phyloP scores from a whole-genome alignment of 108 stramenopile genomes.

The Pseudonitzschia pungens region DNA sequence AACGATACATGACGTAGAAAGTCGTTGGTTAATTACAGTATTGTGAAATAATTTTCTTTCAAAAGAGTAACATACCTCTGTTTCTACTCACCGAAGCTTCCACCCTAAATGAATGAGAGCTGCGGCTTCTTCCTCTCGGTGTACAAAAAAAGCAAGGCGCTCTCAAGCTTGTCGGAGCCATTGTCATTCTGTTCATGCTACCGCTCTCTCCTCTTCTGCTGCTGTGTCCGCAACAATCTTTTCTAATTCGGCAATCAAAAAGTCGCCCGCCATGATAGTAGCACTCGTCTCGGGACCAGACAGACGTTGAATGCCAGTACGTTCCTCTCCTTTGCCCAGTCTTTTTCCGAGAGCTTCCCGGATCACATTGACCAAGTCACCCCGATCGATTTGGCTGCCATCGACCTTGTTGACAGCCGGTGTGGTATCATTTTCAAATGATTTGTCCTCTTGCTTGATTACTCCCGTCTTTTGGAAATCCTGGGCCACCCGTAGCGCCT shows the following conservation, averaged over 20 bases:
- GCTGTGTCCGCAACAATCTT: constrained; percentile 23
- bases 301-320: constrained; percentile 22
- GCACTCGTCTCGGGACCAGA: constrained; percentile 78
- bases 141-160: no score
- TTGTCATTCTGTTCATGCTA: no score
- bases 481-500: constrained; percentile 79
- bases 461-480: constrained; percentile 73
- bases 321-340: constrained; percentile 31
- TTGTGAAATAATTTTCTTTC: no score
- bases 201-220: no score
- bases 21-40: no score
- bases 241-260: constrained; percentile 68
- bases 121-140: no score
- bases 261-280: constrained; percentile 82
- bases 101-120: neutral
- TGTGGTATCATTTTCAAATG: constrained; percentile 61
- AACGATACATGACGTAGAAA: no score
- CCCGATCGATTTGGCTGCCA: constrained; percentile 70
- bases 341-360: constrained; percentile 73
- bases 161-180: no score
- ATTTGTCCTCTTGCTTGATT: constrained; percentile 61
- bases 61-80: no score
- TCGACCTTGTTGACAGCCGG: constrained; percentile 81
- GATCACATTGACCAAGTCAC: constrained; percentile 78
- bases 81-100: no score